Evolutionary conservation across 345 rosid species (phyloP).

Genomic region (Litchi chinensis): DNA sequence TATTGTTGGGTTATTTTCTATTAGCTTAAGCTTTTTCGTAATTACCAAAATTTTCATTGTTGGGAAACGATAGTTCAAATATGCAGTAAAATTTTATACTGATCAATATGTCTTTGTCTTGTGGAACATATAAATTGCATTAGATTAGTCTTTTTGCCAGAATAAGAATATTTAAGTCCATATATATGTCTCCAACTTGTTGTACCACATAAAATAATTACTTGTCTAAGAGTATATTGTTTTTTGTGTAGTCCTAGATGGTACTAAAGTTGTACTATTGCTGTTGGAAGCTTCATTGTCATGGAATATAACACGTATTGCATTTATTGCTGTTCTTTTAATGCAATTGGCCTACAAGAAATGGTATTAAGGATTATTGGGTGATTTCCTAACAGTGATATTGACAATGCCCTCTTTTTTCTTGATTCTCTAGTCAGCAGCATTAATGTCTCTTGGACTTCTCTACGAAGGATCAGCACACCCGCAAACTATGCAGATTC

Average conservation of each 20-base stretch:
- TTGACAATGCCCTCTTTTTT: slow-evolving; percentile 18
- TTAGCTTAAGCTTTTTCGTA: no score
- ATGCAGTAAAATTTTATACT: not conserved
- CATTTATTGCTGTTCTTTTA: not conserved
- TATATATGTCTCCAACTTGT: not conserved
- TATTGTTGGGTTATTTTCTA: no score
- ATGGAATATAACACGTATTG: not conserved
- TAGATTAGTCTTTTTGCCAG: not conserved
- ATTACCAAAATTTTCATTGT: not conserved
- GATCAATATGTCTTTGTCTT: not conserved
- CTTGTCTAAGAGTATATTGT: not conserved
- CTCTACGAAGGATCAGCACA: slow-evolving; percentile 97
- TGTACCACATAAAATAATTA: not conserved
- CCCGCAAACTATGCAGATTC: slow-evolving; percentile 80
- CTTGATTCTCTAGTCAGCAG: slow-evolving; percentile 72
- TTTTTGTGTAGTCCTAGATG: not conserved
- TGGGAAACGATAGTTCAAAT: not conserved
- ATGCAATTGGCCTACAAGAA: not conserved
- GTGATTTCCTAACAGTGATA: slow-evolving; percentile 2
- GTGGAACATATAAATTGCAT: slow-evolving; percentile 1
- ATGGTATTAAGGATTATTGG: not conserved
- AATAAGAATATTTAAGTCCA: not conserved
- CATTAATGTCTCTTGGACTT: slow-evolving; percentile 86
- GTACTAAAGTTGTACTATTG: not conserved
- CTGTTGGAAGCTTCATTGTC: not conserved